Conservation (phyloP, 805 yeast genomes). For the Pichia insulana region DNA sequence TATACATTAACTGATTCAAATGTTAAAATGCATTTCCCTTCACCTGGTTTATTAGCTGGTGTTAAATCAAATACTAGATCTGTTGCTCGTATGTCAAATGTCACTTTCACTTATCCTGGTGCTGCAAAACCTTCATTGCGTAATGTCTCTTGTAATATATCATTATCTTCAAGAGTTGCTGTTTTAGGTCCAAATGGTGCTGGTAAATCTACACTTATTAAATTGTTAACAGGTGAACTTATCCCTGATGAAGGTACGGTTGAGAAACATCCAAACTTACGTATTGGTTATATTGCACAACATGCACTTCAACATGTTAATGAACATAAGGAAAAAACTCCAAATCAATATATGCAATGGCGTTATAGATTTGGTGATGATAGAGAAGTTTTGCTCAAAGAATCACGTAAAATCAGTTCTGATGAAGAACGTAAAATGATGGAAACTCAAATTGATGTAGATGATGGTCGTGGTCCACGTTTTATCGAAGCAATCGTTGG, state of each 20-base stretch:
- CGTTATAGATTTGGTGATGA: slow-evolving; percentile 97
- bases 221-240: slow-evolving; percentile 85
- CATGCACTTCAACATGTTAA: slow-evolving; percentile 97
- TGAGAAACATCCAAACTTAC: slow-evolving; percentile 95
- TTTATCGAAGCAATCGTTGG: slow-evolving; percentile 91
- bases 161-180: slow-evolving; percentile 94
- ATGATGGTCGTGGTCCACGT: slow-evolving; percentile 80
- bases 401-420: slow-evolving; percentile 77
- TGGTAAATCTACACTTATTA: slow-evolving; percentile 93
- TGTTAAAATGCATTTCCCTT: slow-evolving; percentile 96
- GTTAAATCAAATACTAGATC: slow-evolving; percentile 92
- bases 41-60: slow-evolving; percentile 96
- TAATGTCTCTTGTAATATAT: slow-evolving; percentile 80
- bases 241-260: slow-evolving; percentile 82
- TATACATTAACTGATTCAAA: slow-evolving; percentile 88
- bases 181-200: slow-evolving; percentile 98
- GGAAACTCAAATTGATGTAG: slow-evolving; percentile 69
- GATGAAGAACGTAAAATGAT: slow-evolving; percentile 64
- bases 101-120: slow-evolving; percentile 86
- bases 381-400: slow-evolving; percentile 90
- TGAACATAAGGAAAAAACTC: slow-evolving; percentile 94
- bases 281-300: slow-evolving; percentile 98
- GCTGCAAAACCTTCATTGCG: slow-evolving; percentile 72
- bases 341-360: slow-evolving; percentile 97
- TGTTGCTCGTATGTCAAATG: slow-evolving; percentile 63